Conservation (phyloP, 2,329 filamentous ascomycete species). For the Dactylellina cionopaga region DNA sequence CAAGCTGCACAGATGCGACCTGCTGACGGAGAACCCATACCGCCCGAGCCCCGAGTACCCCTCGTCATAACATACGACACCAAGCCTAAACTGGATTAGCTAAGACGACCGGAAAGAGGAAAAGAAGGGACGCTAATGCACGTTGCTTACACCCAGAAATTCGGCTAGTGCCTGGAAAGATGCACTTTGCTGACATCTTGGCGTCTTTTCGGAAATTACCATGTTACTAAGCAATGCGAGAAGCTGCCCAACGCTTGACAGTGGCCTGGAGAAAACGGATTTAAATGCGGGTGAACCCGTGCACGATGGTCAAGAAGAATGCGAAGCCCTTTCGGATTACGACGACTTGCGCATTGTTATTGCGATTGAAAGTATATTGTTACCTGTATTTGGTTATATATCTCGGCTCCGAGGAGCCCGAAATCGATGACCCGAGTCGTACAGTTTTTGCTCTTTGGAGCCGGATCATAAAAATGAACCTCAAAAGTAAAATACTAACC, state of each 20-base stretch:
- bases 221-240: conserved; percentile 24
- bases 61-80: not conserved
- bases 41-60: conserved; percentile 37
- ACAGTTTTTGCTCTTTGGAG: not conserved
- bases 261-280: conserved; percentile 38
- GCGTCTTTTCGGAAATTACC: conserved; percentile 26
- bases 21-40: conserved; percentile 41
- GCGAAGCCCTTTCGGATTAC: conserved; percentile 36
- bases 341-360: conserved; percentile 7
- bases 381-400: too few species aligned
- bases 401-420: conserved; percentile 19
- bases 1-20: conserved; percentile 37
- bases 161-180: not conserved
- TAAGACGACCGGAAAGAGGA: conserved; percentile 9
- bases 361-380: too few species aligned
- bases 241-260: not conserved
- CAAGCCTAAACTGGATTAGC: conserved; percentile 17
- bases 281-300: conserved; percentile 31
- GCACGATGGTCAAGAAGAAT: not conserved
- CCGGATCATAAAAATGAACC: too few species aligned
- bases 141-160: conserved; percentile 31
- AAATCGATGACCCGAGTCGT: not conserved
- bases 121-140: conserved; percentile 37
- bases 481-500: too few species aligned
- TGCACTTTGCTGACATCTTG: conserved; percentile 45